phyloP scores from a whole-genome alignment of 2,329 filamentous ascomycete species.

The Stagonosporopsis tanaceti region DNA sequence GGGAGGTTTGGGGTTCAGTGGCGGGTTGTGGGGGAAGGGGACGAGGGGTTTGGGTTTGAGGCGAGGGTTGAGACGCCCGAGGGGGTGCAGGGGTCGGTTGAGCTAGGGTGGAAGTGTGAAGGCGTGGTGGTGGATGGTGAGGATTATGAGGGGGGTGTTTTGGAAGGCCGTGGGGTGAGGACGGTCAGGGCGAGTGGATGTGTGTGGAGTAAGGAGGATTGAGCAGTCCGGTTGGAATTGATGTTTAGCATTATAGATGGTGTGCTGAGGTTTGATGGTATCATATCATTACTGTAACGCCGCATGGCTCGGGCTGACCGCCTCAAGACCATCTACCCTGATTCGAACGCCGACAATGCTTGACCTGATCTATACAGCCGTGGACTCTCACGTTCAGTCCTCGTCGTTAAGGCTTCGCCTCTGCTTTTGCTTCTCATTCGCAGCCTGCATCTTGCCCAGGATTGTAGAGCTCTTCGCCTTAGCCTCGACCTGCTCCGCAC shows the following conservation, averaged over 20 bases:
- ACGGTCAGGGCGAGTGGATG: not conserved
- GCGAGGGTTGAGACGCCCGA: not conserved
- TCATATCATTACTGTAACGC: not conserved
- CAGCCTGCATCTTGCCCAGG: conserved; percentile 40
- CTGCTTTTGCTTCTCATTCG: conserved; percentile 24
- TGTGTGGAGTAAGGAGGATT: not conserved
- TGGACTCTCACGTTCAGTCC: not conserved
- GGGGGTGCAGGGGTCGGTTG: not conserved
- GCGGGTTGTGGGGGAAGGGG: not conserved
- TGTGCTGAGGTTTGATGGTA: not conserved
- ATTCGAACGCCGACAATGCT: conserved; percentile 3
- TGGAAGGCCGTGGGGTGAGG: not conserved
- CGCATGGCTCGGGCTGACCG: not conserved
- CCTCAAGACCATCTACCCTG: not conserved
- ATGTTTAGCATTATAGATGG: not conserved
- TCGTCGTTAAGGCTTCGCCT: not conserved
- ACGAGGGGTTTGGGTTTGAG: not conserved
- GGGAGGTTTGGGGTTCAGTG: conserved; percentile 23
- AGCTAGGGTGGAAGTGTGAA: conserved; percentile 2
- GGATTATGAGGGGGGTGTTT: not conserved
- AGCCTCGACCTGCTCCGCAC: conserved; percentile 63
- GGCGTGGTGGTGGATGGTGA: not conserved
- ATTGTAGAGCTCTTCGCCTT: conserved; percentile 44
- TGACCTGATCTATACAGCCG: not conserved
- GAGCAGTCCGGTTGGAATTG: not conserved